Percentiles rank a stretch among this genome's conserved stretches.
Conservation (phyloP, 2,329 filamentous ascomycete species). For the Scytalidium lignicola region DNA sequence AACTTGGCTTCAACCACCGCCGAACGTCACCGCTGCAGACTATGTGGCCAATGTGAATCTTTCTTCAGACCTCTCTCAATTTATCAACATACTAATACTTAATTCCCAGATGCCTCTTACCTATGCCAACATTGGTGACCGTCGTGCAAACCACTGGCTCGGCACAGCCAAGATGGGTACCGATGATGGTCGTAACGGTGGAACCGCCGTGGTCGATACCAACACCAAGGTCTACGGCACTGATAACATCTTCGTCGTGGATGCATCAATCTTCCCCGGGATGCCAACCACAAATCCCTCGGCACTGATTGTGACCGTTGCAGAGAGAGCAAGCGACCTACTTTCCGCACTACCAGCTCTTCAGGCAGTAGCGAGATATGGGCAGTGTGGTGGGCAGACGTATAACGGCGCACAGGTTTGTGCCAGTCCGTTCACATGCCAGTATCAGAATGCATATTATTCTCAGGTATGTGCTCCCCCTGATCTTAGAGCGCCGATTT, state of each 20-base stretch:
- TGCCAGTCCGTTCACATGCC: conserved; percentile 9
- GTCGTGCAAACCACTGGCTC: conserved; percentile 40
- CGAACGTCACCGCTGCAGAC: conserved; percentile 46
- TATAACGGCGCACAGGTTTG: conserved; percentile 13
- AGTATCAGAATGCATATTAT: conserved; percentile 14
- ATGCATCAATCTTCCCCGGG: conserved; percentile 65
- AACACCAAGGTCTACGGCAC: conserved; percentile 62
- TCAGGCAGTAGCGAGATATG: conserved; percentile 8
- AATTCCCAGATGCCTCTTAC: conserved; percentile 17
- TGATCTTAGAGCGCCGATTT: too few species aligned
- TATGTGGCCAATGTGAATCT: conserved; percentile 47
- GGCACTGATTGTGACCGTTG: conserved; percentile 57
- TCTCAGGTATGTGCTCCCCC: conserved; percentile 11
- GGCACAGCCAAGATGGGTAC: conserved; percentile 56
- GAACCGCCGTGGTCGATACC: conserved; percentile 56
- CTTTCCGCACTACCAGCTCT: conserved; percentile 19
- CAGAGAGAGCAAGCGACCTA: conserved; percentile 41
- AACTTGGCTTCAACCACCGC: conserved; percentile 49
- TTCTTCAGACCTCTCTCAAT: background rate
- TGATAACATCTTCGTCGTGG: conserved; percentile 64
- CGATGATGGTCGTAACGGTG: conserved; percentile 38
- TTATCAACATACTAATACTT: background rate
- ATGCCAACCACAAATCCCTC: conserved; percentile 65
- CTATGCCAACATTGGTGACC: conserved; percentile 23
- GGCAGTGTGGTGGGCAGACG: conserved; percentile 19